Evolutionary conservation across 2,329 filamentous ascomycete species (phyloP), one percentile per base, ranked within the genome.

Genomic region (Penicillium occitanis): DNA sequence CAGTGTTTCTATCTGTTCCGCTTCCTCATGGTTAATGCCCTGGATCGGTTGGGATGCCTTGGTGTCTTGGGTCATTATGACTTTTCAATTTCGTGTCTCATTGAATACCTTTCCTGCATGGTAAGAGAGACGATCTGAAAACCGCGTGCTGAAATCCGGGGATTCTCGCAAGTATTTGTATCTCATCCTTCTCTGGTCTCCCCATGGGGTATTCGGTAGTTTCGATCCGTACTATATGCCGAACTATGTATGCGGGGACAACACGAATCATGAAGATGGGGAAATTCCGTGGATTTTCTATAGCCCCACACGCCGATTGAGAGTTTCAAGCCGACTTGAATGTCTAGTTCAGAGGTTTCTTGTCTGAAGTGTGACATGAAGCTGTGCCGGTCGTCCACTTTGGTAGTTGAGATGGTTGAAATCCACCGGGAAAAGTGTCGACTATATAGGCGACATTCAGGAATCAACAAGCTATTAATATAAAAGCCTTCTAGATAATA

Each of bases 151-250:
- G 22, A 50, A 25, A 25, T 3, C 22, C 4, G 11, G 7, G 17
- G 28, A 8, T 5, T 8, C 25, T 17, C 48, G 0, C 22, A 30
- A 5, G 48, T 53, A 53, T 53, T 35, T 57, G 10, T 57, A 37
- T 8, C 1, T 37, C 17, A 8, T 35, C 19, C 1, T 22, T 37
- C 5, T 22, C n/a, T 33, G 25, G 2, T 35, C 30, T 57, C 51
- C 51, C 51, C 51, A 57, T 37, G 51, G 51, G 51, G 51, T 37
- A 35, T 37, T 57, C 51, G 51, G 51, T 57, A 57, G 2, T 57
- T 57, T 14, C n/a, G 10, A 57, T 57, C 6, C 33, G 30, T 5
- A 35, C 30, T 22, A 37, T 37, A 35, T 57, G 51, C 51, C 51
- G 51, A 57, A 19, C 35, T 37, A n/a, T 1, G 4, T 37, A 37